Conservation (phyloP, 768 basidiomycete genomes). For the Pulveroboletus ravenelii region DNA sequence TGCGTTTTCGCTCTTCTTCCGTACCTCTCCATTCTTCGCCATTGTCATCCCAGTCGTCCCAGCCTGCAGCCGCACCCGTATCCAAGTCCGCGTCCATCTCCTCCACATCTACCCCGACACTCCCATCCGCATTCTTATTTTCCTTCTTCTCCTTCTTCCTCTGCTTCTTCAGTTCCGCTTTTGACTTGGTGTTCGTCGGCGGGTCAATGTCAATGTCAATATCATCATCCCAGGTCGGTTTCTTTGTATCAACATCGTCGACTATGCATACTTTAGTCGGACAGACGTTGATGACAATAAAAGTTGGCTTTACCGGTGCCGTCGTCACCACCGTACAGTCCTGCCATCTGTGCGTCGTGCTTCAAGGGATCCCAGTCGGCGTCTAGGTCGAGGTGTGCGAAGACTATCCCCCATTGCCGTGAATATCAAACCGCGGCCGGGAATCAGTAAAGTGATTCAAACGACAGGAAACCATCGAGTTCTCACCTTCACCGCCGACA, state of each 20-base stretch:
- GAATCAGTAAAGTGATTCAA: background rate
- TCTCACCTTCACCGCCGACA: slow-evolving; percentile 27
- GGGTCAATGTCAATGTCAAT: slow-evolving; percentile 63
- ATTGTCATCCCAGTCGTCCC: slow-evolving; percentile 30
- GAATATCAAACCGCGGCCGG: background rate
- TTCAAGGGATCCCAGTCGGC: slow-evolving; percentile 88
- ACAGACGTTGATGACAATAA: background rate
- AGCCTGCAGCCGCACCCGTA: slow-evolving; percentile 36
- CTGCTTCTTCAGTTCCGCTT: slow-evolving; percentile 20
- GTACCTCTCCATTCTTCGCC: slow-evolving; percentile 81
- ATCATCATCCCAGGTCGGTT: slow-evolving; percentile 91
- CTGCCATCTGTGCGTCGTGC: slow-evolving; percentile 80
- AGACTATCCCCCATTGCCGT: slow-evolving; percentile 34
- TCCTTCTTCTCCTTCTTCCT: slow-evolving; percentile 53
- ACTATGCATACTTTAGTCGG: slow-evolving; percentile 5
- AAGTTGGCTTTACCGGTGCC: slow-evolving; percentile 26
- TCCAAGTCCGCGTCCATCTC: slow-evolving; percentile 59
- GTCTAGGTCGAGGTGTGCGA: slow-evolving; percentile 76
- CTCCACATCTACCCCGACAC: slow-evolving; percentile 44
- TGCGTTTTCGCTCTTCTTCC: slow-evolving; percentile 84
- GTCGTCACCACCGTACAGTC: slow-evolving; percentile 58
- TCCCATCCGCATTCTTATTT: slow-evolving; percentile 36
- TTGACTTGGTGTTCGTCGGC: slow-evolving; percentile 31
- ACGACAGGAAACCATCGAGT: background rate
- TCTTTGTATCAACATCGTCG: slow-evolving; percentile 44